Conservation (phyloP, 2,329 filamentous ascomycete genomes). For the Pyricularia sp. region DNA sequence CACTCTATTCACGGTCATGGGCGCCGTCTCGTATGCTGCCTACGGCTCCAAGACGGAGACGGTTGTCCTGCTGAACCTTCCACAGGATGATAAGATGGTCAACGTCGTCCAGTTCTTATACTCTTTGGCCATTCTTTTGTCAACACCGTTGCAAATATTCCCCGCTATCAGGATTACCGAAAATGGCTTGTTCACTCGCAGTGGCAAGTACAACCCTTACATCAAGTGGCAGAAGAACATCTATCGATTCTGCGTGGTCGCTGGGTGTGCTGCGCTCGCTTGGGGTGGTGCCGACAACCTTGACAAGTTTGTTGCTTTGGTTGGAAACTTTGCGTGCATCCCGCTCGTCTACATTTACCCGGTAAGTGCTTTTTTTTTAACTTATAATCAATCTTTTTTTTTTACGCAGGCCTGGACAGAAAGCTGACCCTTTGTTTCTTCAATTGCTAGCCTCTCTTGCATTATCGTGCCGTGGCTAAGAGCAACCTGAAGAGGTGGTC, state of each 20-base stretch:
- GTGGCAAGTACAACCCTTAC: slow-evolving; percentile 93
- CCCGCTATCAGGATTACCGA: slow-evolving; percentile 94
- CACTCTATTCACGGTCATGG: slow-evolving; percentile 78
- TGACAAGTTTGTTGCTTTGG: slow-evolving; percentile 93
- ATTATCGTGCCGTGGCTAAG: slow-evolving; percentile 68
- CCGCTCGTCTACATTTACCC: slow-evolving; percentile 96
- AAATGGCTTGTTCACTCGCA: slow-evolving; percentile 84
- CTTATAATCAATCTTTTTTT: slow-evolving; percentile 1
- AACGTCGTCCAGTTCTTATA: slow-evolving; percentile 95
- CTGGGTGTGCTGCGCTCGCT: slow-evolving; percentile 72
- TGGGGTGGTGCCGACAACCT: slow-evolving; percentile 88
- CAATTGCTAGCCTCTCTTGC: slow-evolving; percentile 66
- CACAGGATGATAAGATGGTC: slow-evolving; percentile 89
- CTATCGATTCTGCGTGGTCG: slow-evolving; percentile 87
- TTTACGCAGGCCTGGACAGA: background rate
- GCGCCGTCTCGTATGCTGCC: slow-evolving; percentile 86
- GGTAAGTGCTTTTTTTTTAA: slow-evolving; percentile 46
- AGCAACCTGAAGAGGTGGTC: slow-evolving; percentile 52
- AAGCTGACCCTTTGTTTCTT: background rate
- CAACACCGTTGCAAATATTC: slow-evolving; percentile 92
- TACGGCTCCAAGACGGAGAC: slow-evolving; percentile 94
- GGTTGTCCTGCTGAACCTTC: slow-evolving; percentile 89
- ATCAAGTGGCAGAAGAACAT: slow-evolving; percentile 99
- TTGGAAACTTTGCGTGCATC: slow-evolving; percentile 96
- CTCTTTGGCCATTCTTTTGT: slow-evolving; percentile 91